Evolutionary conservation across 805 yeast genomes (phyloP), one percentile per base, ranked within the genome.

Genomic region (Myxozyma geophila): DNA sequence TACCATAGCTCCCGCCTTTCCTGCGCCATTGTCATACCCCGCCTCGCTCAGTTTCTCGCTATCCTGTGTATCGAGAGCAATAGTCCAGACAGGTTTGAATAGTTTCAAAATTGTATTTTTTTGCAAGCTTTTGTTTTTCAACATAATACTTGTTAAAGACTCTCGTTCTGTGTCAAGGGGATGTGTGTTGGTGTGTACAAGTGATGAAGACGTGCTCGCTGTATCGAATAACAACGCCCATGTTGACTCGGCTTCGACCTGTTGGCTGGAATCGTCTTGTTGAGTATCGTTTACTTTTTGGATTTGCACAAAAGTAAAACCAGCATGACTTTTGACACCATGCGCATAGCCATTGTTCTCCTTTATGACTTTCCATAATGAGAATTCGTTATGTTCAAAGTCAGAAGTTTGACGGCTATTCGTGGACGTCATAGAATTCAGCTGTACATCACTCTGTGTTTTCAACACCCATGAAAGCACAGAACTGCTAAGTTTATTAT

Each of bases 161-260:
- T 17, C 48, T 3, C 28, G 2, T 28, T 28, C 28, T 28, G 28
- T 28, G 28, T 28, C 28, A 28, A 17, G 28, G 9, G 51, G 12
- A 7, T 36, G 15, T 17, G 23, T 28, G 23, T 4, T 36, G 10
- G 6, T 36, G 40, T 23, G 36, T 15, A 9, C 19, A 2, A 21
- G 39, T 23, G 19, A 17, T 41, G 44, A 37, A 48, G 56, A 56
- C 19, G 40, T 37, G 6, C 41, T 59, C 9, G 58, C 28, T 2
- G 52, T 37, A 17, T 50, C 51, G 40, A 63, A 63, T 23, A 63
- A 51, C 13, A 63, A 35, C 7, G 63, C 62, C 67, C 67, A 63
- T 12, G 48, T 33, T 13, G 3, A 35, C 17, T 37, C 40, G 33
- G 36, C 10, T 19, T 35, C 17, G 15, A 21, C 15, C 23, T 41